Base-by-base conservation (phyloP, 164 flowering plant species). In the Paratinospora sagittata region DNA sequence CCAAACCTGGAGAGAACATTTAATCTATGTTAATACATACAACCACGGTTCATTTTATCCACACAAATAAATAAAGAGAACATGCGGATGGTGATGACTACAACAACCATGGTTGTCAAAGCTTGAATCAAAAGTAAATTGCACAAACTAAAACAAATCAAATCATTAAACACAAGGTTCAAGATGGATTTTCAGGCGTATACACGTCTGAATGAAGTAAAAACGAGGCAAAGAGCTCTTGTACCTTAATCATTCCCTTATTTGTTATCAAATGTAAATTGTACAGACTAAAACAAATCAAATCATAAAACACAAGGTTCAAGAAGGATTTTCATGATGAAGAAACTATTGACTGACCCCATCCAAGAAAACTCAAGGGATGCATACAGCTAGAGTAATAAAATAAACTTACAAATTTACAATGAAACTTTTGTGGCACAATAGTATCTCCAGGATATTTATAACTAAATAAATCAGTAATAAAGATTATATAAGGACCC, bases 1-100 rank as follows among this genome's bases (percentile, higher is more conserved):
- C 99, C 98, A 95, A 69, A 92, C 90, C 99, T 95, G 83, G 45
- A 69, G 33, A 72, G 63, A 43, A 73, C 41, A 67, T 67, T 65
- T 16, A 73, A 52, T 36, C 61, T 21, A 73, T 69, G 12, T 27
- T 63, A 55, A 34, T 45, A 65, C 3, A 19, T 65, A 33, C 14
- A 26, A n/a, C 13, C 16, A 30, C 34, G 6, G 58, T 52, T 19
- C 58, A 17, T 52, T 52, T 52, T 16, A 52, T 13, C 21, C 19
- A 27, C 33, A 49, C 26, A 74, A 63, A 69, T 37, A 43, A 37
- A 36, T 12, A 17, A 0, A 3, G 33, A 27, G 34, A 61, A 61
- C 34, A 61, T 26, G 68, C 52, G 39, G 14, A 36, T 66, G 68
- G 36, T 27, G 64, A 61, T 9, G 2, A 61, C 6, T 16, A 61